phyloP scores from a whole-genome alignment of 768 basidiomycete species.

The Pholiota conissans region DNA sequence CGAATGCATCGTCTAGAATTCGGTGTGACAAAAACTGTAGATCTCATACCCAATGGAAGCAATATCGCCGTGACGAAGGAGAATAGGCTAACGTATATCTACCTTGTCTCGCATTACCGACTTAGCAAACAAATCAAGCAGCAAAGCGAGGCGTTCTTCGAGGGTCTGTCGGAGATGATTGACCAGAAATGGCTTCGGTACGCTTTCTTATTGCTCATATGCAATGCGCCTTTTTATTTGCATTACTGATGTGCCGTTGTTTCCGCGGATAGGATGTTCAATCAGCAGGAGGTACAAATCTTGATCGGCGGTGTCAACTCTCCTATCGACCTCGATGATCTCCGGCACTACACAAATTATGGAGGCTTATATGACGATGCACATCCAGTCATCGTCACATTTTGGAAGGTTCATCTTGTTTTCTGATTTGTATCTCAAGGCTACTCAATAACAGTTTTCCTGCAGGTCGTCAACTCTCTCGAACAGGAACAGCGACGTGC shows the following conservation, averaged over 20 bases:
- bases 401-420: slow-evolving; percentile 71
- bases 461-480: slow-evolving; percentile 75
- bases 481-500: slow-evolving; percentile 76
- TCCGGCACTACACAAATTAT: slow-evolving; percentile 75
- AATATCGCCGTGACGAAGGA: slow-evolving; percentile 44
- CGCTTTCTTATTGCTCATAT: slow-evolving; percentile 8
- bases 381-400: slow-evolving; percentile 69
- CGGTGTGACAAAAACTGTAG: slow-evolving; percentile 17
- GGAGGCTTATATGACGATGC: slow-evolving; percentile 76
- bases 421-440: too few relatives aligned
- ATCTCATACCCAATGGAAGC: slow-evolving; percentile 18
- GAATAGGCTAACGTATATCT: slow-evolving; percentile 89
- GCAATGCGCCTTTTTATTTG: not conserved
- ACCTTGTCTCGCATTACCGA: slow-evolving; percentile 84
- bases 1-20: slow-evolving; percentile 10
- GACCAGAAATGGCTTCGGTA: slow-evolving; percentile 86
- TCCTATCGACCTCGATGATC: slow-evolving; percentile 81
- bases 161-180: slow-evolving; percentile 90
- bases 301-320: slow-evolving; percentile 87
- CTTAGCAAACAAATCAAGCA: slow-evolving; percentile 85
- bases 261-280: slow-evolving; percentile 75
- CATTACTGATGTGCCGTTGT: not conserved
- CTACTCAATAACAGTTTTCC: too few relatives aligned
- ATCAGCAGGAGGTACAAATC: slow-evolving; percentile 93
- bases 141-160: slow-evolving; percentile 87